phyloP scores from a whole-genome alignment of 1,284 basidiomycete species.

The Kalmanozyma brasiliensis region DNA sequence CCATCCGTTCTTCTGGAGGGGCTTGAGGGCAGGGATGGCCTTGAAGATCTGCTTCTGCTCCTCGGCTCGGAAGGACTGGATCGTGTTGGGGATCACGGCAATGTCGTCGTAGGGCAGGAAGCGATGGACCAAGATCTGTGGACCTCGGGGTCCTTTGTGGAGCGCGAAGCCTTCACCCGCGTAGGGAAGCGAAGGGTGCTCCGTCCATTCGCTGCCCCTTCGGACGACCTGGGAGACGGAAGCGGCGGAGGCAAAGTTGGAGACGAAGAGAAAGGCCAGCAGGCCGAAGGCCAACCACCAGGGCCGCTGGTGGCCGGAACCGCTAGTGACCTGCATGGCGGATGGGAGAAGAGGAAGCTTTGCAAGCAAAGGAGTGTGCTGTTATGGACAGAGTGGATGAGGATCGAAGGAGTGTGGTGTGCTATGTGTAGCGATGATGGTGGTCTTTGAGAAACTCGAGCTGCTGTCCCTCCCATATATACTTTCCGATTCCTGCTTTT shows the following conservation, averaged over 20 bases:
- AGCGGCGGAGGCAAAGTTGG: conserved; percentile 12
- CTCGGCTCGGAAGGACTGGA: background rate
- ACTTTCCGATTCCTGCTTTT: too few species aligned
- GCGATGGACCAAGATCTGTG: background rate
- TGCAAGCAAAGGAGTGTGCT: background rate
- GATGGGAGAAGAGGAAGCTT: background rate
- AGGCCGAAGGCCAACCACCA: conserved; percentile 28
- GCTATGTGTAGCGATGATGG: conserved; percentile 14
- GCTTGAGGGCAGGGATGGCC: background rate
- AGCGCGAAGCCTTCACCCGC: conserved; percentile 4
- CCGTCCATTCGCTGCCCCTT: too few species aligned
- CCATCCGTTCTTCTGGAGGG: background rate
- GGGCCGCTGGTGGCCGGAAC: conserved; percentile 13
- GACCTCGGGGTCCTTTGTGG: too few species aligned
- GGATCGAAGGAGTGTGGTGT: background rate
- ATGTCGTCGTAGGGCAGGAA: background rate
- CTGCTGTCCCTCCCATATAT: too few species aligned
- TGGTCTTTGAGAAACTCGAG: too few species aligned
- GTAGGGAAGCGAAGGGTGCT: background rate
- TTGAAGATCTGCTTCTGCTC: background rate
- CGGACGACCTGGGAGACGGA: background rate
- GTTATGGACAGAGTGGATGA: background rate
- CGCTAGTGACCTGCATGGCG: conserved; percentile 20
- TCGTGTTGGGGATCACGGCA: background rate
- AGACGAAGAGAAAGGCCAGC: conserved; percentile 12